Base-by-base conservation (phyloP, 1,284 basidiomycete genomes). In the Rhizoctonia solani region DNA sequence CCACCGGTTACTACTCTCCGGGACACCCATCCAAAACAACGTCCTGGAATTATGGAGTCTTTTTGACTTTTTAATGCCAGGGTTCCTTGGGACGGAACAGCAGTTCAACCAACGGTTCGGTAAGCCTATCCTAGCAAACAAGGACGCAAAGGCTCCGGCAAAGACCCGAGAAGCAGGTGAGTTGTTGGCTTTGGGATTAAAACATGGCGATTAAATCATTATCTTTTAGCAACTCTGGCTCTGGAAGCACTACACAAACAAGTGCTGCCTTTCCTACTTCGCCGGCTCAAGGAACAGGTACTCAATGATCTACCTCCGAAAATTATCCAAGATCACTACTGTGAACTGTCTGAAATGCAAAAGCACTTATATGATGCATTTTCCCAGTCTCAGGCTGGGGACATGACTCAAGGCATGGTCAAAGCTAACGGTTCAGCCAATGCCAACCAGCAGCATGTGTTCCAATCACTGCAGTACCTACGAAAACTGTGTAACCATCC, bases 291-390 rank as follows among this genome's bases (percentile, higher is more conserved):
- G 77, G 97, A 99, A 78, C 95, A 99, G 74, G 97, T 99, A 23
- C 81, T 99, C 69, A 81, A 94, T 73, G 97, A 99, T 75, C 82
- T 99, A 1, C 97, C 97, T 0, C 97, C 97, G 1, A 99, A 99
- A 81, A 99, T 99, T 77, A 99, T 99, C 71, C 97, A 99, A 78
- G 97, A 99, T 76, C 98, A 99, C 77, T 97, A 98, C 75, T 98
- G 96, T 81, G 96, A 99, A 74, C 83, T 99, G 1, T 98, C 95
- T 0, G 90, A 94, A 14, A 78, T 99, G 59, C 95, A 99, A 80
- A 93, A 94, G 78, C 82, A 88, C 73, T 83, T 98, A 16, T 98
- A 98, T 76, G 95, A 98, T 75, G 90, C 95, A 74, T 97, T 95
- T 74, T 87, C 91, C 1, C 86, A 86, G 75, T 96, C 94, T 0